These are phyloP conservation scores for Phalaenopsis equestris DNA, from an alignment of 106 monocot species.

Conservation along the genomic window DNA sequence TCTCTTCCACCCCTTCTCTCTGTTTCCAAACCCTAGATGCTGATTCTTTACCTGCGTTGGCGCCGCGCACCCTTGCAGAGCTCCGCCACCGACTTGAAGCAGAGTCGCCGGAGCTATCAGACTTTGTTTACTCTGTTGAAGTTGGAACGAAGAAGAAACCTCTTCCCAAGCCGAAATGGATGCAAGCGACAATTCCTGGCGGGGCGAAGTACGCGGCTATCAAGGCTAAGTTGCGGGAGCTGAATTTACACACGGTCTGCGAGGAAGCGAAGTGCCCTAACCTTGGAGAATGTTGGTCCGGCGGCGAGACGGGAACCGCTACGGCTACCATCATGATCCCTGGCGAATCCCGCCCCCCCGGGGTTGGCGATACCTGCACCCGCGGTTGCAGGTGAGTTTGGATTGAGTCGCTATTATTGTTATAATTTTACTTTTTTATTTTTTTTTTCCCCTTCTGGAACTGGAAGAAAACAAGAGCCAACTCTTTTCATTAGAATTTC, in stretches of 20 bases:
- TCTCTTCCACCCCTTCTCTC: slow-evolving; percentile 9
- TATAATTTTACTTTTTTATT: not conserved
- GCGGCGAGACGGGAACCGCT: slow-evolving; percentile 91
- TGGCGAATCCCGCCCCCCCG: no score
- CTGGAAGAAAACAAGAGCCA: not conserved
- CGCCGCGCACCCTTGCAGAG: slow-evolving; percentile 35
- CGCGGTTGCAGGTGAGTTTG: slow-evolving; percentile 71
- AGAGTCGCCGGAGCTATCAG: slow-evolving; percentile 46
- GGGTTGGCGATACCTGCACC: slow-evolving; percentile 91
- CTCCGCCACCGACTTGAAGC: slow-evolving; percentile 46
- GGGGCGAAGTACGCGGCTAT: slow-evolving; percentile 83
- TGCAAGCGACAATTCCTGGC: slow-evolving; percentile 77
- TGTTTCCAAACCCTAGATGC: slow-evolving; percentile 18
- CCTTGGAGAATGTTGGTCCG: slow-evolving; percentile 94
- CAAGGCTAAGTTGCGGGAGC: slow-evolving; percentile 77
- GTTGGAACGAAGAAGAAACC: slow-evolving; percentile 89
- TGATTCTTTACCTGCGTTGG: slow-evolving; percentile 10
- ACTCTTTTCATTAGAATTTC: not conserved
- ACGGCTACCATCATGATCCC: slow-evolving; percentile 98
- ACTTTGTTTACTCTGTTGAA: slow-evolving; percentile 87
- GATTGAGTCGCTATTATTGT: not conserved
- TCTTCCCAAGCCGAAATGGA: slow-evolving; percentile 90
- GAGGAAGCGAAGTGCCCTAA: slow-evolving; percentile 97
- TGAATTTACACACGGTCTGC: slow-evolving; percentile 89
- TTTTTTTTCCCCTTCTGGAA: not conserved